These are phyloP conservation scores for Deakozyma indianensis DNA, from an alignment of 805 yeast species.

Conservation along the genomic window DNA sequence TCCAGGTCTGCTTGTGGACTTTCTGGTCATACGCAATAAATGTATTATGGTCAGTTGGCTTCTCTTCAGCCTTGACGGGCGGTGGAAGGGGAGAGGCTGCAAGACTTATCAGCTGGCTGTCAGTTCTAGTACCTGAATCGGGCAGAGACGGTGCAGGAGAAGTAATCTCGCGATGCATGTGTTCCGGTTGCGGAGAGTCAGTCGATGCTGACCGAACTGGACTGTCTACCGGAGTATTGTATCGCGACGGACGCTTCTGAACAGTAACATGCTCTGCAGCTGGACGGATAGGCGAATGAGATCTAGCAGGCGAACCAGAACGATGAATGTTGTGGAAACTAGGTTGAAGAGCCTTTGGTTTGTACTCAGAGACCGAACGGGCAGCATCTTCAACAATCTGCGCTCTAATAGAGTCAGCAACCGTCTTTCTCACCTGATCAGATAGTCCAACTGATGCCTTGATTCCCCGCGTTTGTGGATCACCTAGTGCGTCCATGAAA, in stretches of 20 bases:
- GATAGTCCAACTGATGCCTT: too few relatives aligned
- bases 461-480: too few relatives aligned
- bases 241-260: not conserved
- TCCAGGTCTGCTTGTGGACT: slow-evolving; percentile 16
- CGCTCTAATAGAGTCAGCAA: not conserved
- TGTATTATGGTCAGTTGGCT: too few relatives aligned
- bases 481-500: too few relatives aligned
- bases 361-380: not conserved
- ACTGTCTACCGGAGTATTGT: not conserved
- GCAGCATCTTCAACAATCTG: not conserved
- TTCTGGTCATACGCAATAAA: slow-evolving; percentile 16
- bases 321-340: not conserved
- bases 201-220: not conserved
- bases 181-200: not conserved
- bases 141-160: not conserved
- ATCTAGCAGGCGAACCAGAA: not conserved
- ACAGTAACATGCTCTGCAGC: not conserved
- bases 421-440: not conserved
- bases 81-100: too few relatives aligned
- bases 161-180: not conserved
- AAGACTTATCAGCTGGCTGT: too few relatives aligned
- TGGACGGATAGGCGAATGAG: not conserved
- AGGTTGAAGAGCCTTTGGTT: not conserved
- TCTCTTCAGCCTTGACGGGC: too few relatives aligned
- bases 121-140: too few relatives aligned